Percentiles rank a stretch among this genome's conserved stretches.
phyloP scores from a whole-genome alignment of 2,329 filamentous ascomycete species.

The Blumeriella jaapii region DNA sequence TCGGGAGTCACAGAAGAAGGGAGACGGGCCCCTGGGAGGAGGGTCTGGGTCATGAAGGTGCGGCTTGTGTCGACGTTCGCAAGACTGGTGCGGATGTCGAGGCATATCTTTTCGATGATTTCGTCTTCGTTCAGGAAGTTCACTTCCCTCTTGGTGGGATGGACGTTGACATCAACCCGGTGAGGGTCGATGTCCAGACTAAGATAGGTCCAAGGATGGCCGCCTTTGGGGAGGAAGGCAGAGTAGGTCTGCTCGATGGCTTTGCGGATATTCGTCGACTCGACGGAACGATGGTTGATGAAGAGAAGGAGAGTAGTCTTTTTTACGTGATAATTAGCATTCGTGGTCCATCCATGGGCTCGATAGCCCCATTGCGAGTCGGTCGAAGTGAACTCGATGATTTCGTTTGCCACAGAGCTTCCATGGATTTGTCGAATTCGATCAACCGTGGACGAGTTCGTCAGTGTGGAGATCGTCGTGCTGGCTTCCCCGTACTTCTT shows the following conservation, averaged over 20 bases:
- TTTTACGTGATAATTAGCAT: constrained; percentile 91
- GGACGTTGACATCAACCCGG: constrained; percentile 91
- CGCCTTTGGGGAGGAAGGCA: constrained; percentile 79
- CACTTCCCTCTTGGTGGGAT: constrained; percentile 93
- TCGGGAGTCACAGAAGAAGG: constrained; percentile 23
- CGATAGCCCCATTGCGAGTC: constrained; percentile 77
- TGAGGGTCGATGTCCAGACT: constrained; percentile 86
- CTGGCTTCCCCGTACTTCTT: constrained; percentile 90
- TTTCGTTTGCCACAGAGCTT: constrained; percentile 71
- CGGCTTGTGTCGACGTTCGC: constrained; percentile 86
- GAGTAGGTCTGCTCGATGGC: constrained; percentile 84
- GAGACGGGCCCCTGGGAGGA: constrained; percentile 58
- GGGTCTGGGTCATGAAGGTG: constrained; percentile 86
- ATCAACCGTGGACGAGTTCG: constrained; percentile 61
- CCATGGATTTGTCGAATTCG: constrained; percentile 87
- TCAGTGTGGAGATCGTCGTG: constrained; percentile 68
- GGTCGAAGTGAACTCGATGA: constrained; percentile 62
- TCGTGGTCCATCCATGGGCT: constrained; percentile 71
- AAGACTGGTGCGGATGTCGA: constrained; percentile 64
- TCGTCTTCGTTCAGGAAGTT: constrained; percentile 98
- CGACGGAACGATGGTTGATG: constrained; percentile 92
- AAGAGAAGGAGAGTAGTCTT: constrained; percentile 80
- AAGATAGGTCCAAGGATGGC: constrained; percentile 88
- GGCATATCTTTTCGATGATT: constrained; percentile 77
- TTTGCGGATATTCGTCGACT: constrained; percentile 79